phyloP scores from a whole-genome alignment of 1,139 yeast genomes.

The Entelexis paramagnoliae region DNA sequence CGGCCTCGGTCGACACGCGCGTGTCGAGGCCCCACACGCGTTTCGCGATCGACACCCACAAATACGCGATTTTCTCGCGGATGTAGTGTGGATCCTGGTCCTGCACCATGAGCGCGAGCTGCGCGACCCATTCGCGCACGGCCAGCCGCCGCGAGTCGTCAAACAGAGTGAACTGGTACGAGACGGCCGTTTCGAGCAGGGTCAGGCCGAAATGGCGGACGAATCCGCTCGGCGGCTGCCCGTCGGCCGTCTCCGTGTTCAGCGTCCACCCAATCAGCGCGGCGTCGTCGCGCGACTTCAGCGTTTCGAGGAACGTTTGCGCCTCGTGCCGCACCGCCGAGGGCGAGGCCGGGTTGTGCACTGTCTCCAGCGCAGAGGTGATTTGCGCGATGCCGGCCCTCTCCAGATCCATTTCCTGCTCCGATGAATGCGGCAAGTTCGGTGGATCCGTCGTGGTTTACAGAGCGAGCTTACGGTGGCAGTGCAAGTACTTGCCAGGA shows the following conservation, averaged over 20 bases:
- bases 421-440: background rate
- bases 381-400: slow-evolving; percentile 40
- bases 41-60: slow-evolving; percentile 93
- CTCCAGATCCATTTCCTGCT: slow-evolving; percentile 5
- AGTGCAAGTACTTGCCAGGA: background rate
- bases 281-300: slow-evolving; percentile 69
- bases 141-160: slow-evolving; percentile 59
- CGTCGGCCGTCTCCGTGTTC: slow-evolving; percentile 31
- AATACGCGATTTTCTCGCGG: slow-evolving; percentile 75
- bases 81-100: slow-evolving; percentile 77
- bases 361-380: slow-evolving; percentile 63
- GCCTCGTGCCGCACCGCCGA: slow-evolving; percentile 40
- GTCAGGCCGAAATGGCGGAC: slow-evolving; percentile 88
- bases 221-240: slow-evolving; percentile 35
- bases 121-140: slow-evolving; percentile 74
- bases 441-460: background rate
- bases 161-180: slow-evolving; percentile 44
- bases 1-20: slow-evolving; percentile 17
- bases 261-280: slow-evolving; percentile 91
- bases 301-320: slow-evolving; percentile 52
- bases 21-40: slow-evolving; percentile 64
- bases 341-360: slow-evolving; percentile 61
- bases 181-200: slow-evolving; percentile 62
- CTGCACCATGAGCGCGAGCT: slow-evolving; percentile 51
- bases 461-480: background rate